Evolutionary conservation across 1,284 basidiomycete species (phyloP).

Genomic region (Coriolopsis trogii): DNA sequence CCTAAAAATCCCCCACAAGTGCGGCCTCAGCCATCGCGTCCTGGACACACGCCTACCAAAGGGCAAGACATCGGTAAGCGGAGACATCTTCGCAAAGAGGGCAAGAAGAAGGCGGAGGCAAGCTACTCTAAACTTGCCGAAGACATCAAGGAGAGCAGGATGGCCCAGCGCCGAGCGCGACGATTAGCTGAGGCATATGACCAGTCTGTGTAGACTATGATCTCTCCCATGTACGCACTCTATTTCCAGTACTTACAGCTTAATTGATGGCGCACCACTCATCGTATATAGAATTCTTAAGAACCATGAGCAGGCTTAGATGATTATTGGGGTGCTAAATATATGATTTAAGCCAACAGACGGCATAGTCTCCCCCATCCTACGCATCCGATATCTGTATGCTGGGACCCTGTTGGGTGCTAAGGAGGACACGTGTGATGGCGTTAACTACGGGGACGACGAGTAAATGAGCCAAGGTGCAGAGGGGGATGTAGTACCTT

Average conservation of each 20-base stretch:
- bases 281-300: no score
- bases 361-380: no score
- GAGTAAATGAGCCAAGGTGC: background rate
- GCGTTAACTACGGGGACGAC: constrained; percentile 61
- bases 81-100: constrained; percentile 20
- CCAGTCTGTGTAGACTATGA: background rate
- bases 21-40: constrained; percentile 49
- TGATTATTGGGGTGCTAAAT: no score
- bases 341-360: no score
- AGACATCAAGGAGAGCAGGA: constrained; percentile 39
- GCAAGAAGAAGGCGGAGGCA: constrained; percentile 23
- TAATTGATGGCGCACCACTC: no score
- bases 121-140: constrained; percentile 46
- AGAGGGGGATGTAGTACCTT: background rate
- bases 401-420: constrained; percentile 85
- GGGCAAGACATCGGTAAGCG: constrained; percentile 64
- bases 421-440: constrained; percentile 78
- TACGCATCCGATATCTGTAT: constrained; percentile 68
- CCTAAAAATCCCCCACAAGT: constrained; percentile 75
- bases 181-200: constrained; percentile 5
- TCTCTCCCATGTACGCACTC: no score
- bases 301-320: no score
- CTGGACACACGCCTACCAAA: constrained; percentile 29
- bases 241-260: no score
- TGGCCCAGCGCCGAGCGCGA: constrained; percentile 25